These are phyloP conservation scores for Leishmania tarentolae DNA, from an alignment of 208 protist genomes.

Conservation along the genomic window DNA sequence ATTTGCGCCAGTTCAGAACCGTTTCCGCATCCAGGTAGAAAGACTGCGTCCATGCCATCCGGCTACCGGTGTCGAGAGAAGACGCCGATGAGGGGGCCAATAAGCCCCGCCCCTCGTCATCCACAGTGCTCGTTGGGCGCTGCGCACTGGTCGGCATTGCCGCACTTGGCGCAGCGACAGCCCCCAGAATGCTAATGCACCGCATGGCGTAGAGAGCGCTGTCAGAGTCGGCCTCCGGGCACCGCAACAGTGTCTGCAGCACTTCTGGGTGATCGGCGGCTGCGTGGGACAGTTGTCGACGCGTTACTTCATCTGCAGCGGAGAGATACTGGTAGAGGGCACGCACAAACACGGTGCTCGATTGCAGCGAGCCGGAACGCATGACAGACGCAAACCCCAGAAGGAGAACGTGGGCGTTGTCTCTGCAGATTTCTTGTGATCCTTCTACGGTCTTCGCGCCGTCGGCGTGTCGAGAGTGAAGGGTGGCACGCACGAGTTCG, in stretches of 20 bases:
- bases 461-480: slow-evolving; percentile 3
- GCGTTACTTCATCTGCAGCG: slow-evolving; percentile 29
- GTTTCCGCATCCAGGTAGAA: slow-evolving; percentile 39
- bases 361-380: slow-evolving; percentile 72
- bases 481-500: slow-evolving; percentile 35
- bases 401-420: slow-evolving; percentile 14
- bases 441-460: neutral
- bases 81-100: neutral
- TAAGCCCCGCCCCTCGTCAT: neutral
- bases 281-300: slow-evolving; percentile 56
- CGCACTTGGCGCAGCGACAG: slow-evolving; percentile 35
- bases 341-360: slow-evolving; percentile 74
- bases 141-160: neutral
- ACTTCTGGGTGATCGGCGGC: slow-evolving; percentile 49
- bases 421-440: neutral
- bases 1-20: slow-evolving; percentile 68
- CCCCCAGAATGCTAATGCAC: slow-evolving; percentile 80
- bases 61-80: neutral
- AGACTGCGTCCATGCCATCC: slow-evolving; percentile 6
- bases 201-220: slow-evolving; percentile 61
- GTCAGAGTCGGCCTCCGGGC: slow-evolving; percentile 39
- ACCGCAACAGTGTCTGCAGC: slow-evolving; percentile 67
- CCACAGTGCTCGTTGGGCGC: neutral
- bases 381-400: slow-evolving; percentile 71
- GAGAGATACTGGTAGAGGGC: slow-evolving; percentile 69